Evolutionary conservation across 805 yeast species (phyloP), one percentile per base, ranked within the genome.

Genomic region (Yamadazyma philogaea): DNA sequence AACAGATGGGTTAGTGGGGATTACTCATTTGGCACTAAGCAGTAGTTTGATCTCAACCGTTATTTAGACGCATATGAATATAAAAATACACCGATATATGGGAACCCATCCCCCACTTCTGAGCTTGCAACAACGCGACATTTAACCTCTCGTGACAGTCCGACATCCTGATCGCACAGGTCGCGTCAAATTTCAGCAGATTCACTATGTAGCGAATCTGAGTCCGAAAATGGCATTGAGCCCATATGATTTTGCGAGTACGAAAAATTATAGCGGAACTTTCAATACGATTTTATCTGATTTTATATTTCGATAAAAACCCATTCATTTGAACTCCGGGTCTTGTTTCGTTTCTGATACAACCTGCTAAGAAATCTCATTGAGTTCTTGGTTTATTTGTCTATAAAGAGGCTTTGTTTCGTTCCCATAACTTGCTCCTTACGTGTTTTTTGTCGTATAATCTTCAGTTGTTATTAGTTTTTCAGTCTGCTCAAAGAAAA

Each of bases 1-100:
- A 85, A 87, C 70, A 76, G 84, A 60, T 91, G 97, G 97, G 66
- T 87, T 37, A 51, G 65, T 33, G 95, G 93, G 21, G 84, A 85
- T 59, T 78, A 71, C 52, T 21, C 60, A 2, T 59, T 58, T 46
- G 48, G 48, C 11, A 26, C 35, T 20, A 33, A 33, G 15, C 12
- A 24, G 15, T 24, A 24, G 28, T 24, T 24, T n/a, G 12, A 5
- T 24, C 10, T 24, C 12, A 24, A 24, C 28, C 12, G 12, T 24
- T n/a, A n/a, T n/a, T n/a, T n/a, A n/a, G n/a, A n/a, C n/a, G n/a
- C n/a, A 24, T 24, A 24, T 24, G 4, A 11, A 24, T 24, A 24
- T 24, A 24, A 11, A 24, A 11, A 24, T 24, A 24, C 12, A 24
- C 12, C 3, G n/a, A n/a, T n/a, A n/a, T n/a, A n/a, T n/a, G n/a